Conservation (phyloP, 2,329 filamentous ascomycete genomes). For the Colletotrichum limetticola region DNA sequence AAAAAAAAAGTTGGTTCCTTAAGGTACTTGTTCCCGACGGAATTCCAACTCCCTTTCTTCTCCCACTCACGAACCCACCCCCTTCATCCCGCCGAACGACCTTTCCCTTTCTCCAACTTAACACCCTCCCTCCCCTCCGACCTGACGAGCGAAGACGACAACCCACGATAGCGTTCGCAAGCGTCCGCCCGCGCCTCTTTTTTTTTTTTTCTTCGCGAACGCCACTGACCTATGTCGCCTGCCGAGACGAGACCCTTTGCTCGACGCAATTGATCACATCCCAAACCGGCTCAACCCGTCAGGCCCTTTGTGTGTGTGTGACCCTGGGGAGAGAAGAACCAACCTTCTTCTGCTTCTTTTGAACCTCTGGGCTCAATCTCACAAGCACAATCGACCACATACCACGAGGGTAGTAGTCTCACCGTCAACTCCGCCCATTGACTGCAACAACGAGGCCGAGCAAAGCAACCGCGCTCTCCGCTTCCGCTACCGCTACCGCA, state of each 20-base stretch:
- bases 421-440: neutral
- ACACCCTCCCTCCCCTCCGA: neutral
- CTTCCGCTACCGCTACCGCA: conserved; percentile 7
- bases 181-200: neutral
- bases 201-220: conserved; percentile 6
- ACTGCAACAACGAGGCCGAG: conserved; percentile 6
- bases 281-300: conserved; percentile 18
- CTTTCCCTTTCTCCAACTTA: conserved; percentile 2
- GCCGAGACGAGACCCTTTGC: conserved; percentile 15
- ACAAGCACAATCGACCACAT: neutral
- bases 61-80: conserved; percentile 10
- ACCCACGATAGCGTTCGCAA: conserved; percentile 1
- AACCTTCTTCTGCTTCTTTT: neutral
- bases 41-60: conserved; percentile 2
- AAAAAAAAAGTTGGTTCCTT: conserved; percentile 24
- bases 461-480: conserved; percentile 18
- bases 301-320: neutral
- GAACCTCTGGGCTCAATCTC: neutral
- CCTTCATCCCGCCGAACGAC: conserved; percentile 2
- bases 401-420: neutral
- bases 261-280: conserved; percentile 19
- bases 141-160: conserved; percentile 7
- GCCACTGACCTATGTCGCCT: conserved; percentile 30
- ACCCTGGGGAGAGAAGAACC: neutral
- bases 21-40: conserved; percentile 1